Conservation (phyloP, 768 basidiomycete species). For the Auricularia sp. region DNA sequence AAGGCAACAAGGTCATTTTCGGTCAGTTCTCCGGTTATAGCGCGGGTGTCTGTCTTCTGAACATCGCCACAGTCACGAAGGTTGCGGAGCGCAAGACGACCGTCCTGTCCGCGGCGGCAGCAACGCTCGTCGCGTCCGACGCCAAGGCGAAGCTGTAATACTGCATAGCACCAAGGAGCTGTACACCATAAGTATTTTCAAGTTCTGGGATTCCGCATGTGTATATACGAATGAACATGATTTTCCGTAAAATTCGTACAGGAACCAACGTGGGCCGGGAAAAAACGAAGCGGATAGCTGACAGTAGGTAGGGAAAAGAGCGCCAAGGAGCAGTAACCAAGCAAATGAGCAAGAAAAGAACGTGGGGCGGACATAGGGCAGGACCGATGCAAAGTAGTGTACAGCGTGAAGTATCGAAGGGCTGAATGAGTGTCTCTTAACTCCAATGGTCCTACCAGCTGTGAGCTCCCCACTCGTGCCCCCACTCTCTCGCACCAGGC, state of each 20-base stretch:
- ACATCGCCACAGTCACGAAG: constrained; percentile 50
- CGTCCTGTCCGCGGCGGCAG: constrained; percentile 74
- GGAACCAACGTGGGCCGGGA: neutral
- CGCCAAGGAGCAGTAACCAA: too few species aligned
- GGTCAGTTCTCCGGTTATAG: constrained; percentile 38
- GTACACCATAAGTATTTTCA: too few species aligned
- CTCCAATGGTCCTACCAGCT: too few species aligned
- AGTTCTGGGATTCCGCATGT: neutral
- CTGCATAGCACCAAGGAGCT: too few species aligned
- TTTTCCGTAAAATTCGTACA: neutral
- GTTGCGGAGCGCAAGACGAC: constrained; percentile 73
- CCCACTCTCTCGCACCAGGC: too few species aligned
- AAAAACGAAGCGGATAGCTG: neutral
- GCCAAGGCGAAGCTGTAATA: neutral
- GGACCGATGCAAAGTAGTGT: too few species aligned
- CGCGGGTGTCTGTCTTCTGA: neutral
- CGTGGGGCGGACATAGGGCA: too few species aligned
- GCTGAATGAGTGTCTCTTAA: too few species aligned
- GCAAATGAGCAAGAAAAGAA: too few species aligned
- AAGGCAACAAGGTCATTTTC: constrained; percentile 83
- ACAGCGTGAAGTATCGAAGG: too few species aligned
- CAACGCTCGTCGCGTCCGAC: constrained; percentile 37
- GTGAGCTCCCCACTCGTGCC: too few species aligned
- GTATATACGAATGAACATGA: neutral
- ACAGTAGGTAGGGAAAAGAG: too few species aligned